Evolutionary conservation across 75 land plant species (phyloP).

Genomic region (Picea glauca): DNA sequence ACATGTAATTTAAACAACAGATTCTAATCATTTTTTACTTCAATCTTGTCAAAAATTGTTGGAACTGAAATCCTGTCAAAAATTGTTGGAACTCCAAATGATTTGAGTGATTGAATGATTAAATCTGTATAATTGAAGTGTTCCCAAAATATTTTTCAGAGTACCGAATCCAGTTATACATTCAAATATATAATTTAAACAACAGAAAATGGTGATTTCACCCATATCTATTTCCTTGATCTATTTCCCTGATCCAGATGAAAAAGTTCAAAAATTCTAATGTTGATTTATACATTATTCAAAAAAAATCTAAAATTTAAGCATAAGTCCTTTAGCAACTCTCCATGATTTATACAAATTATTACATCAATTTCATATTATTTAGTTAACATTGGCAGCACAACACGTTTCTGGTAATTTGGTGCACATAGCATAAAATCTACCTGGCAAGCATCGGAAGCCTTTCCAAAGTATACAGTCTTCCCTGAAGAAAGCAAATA

Average conservation of each 20-base stretch:
- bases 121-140: too few relatives aligned
- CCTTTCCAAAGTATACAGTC: conserved; percentile 74
- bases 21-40: too few relatives aligned
- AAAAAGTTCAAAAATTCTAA: too few relatives aligned
- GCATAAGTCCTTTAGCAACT: not conserved
- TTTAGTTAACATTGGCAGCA: not conserved
- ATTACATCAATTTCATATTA: not conserved
- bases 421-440: not conserved
- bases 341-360: not conserved
- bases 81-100: too few relatives aligned
- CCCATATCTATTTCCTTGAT: too few relatives aligned
- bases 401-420: too few relatives aligned
- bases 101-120: too few relatives aligned
- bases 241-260: too few relatives aligned
- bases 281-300: too few relatives aligned
- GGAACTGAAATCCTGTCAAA: not conserved
- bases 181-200: too few relatives aligned
- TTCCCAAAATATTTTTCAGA: too few relatives aligned
- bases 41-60: not conserved
- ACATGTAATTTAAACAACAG: not conserved
- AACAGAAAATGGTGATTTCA: too few relatives aligned
- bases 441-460: conserved; percentile 64
- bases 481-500: conserved; percentile 78
- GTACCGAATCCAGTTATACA: not conserved
- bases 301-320: not conserved